Evolutionary conservation across 2,329 filamentous ascomycete genomes (phyloP).

Genomic region (Botryotinia globosa): DNA sequence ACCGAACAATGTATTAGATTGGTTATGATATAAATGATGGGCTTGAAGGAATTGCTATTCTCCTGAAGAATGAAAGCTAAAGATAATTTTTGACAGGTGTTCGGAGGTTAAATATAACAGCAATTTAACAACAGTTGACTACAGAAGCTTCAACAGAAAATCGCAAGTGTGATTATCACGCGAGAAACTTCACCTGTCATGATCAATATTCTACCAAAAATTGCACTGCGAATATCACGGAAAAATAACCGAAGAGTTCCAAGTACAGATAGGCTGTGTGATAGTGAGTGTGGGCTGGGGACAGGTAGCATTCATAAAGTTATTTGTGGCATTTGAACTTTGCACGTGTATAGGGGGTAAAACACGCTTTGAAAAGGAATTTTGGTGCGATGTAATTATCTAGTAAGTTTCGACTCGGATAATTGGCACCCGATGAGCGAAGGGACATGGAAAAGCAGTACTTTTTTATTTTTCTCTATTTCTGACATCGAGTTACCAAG

Average conservation of each 20-base stretch:
- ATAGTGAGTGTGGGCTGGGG: background rate
- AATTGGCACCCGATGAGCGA: no score
- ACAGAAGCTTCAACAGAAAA: background rate
- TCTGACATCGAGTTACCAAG: background rate
- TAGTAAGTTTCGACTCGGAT: no score
- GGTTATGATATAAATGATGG: background rate
- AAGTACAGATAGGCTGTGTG: background rate
- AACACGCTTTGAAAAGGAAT: no score
- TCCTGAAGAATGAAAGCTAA: background rate
- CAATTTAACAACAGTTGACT: no score
- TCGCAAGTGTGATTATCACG: background rate
- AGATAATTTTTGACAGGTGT: rapidly evolving
- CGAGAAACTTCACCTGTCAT: background rate
- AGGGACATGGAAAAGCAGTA: no score
- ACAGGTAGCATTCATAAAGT: background rate
- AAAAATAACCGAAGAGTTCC: background rate
- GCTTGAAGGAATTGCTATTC: background rate
- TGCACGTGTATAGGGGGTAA: background rate
- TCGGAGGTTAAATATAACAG: background rate
- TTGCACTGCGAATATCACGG: background rate
- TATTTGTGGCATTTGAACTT: background rate
- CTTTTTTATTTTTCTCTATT: background rate
- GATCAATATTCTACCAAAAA: background rate
- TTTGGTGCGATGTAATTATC: no score
- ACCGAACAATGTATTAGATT: background rate